Base-by-base conservation (phyloP, 2,329 filamentous ascomycete genomes). In the Alternaria alternata region DNA sequence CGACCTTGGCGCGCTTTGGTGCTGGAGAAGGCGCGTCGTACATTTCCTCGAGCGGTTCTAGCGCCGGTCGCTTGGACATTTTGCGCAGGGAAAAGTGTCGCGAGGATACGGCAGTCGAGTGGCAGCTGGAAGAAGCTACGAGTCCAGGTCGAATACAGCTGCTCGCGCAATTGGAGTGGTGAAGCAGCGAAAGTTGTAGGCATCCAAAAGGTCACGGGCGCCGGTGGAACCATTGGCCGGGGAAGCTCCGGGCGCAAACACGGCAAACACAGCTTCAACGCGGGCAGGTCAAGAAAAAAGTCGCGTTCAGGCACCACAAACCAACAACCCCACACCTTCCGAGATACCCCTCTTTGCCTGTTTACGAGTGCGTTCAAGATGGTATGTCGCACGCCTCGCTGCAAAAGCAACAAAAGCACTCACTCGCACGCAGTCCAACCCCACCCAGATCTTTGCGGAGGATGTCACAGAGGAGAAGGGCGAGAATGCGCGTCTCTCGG, bases 401-500 rank as follows among this genome's bases (percentile, higher is more conserved):
- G 6, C 20, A 26, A 8, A 39, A 52, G 24, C 6, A 32, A 8
- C 14, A 30, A 26, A 16, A 42, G 46, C 48, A 51, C 67, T 75
- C 49, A 75, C 39, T 24, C 49, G 12, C 7, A 14, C 54, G 36
- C 59, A 80, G 78, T 77, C 79, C 63, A 95, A 93, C 83, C 94
- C 94, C 75, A 97, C 93, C 66, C 94, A 98, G 83, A 98, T 98
- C 85, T 98, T 98, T 82, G 92, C 93, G 75, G 93, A 97, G 81
- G 94, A 96, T 79, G 95, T 96, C 70, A 95, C 91, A 59, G 93
- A 98, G 83, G 94, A 98, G 84, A 98, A 97, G 85, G 95, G 95
- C 75, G 94, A 98, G 85, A 98, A 98, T 91, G 94, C 95, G 75
- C 93, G 94, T 87, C 90, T 98, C 72, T 91, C 93, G n/a, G 94